Percentiles rank a stretch among this genome's conserved stretches.
Conservation (phyloP, 2,329 filamentous ascomycete species). For the Fusarium protoensiforme region DNA sequence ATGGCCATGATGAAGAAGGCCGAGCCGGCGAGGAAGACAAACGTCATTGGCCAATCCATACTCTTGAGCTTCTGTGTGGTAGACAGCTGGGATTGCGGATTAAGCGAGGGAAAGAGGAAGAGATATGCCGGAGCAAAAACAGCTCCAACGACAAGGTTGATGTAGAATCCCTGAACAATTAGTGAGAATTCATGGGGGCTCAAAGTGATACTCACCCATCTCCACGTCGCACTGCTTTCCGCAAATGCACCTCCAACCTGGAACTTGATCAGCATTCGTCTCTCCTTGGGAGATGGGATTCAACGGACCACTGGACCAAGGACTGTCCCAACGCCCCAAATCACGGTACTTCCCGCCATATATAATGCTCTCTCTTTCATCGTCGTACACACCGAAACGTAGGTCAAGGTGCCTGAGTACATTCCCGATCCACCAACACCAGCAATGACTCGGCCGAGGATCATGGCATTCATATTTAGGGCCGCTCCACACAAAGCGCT, state of each 20-base stretch:
- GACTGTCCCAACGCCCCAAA: constrained; percentile 55
- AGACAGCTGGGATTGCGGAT: constrained; percentile 5
- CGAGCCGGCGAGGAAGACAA: constrained; percentile 55
- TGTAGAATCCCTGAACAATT: constrained; percentile 47
- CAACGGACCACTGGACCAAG: constrained; percentile 50
- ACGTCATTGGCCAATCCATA: constrained; percentile 56
- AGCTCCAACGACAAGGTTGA: constrained; percentile 62
- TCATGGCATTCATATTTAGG: constrained; percentile 54
- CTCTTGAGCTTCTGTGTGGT: constrained; percentile 44
- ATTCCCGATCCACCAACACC: constrained; percentile 54
- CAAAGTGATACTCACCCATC: constrained; percentile 42
- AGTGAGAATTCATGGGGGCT: constrained; percentile 10
- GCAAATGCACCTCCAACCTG: constrained; percentile 56
- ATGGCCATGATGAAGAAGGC: constrained; percentile 58
- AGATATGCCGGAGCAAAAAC: constrained; percentile 46
- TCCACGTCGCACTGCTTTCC: constrained; percentile 52
- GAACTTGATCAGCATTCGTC: background rate
- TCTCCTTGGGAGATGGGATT: no score
- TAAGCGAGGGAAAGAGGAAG: constrained; percentile 41
- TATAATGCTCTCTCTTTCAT: constrained; percentile 26
- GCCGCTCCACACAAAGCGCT: constrained; percentile 52
- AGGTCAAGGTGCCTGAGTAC: constrained; percentile 16
- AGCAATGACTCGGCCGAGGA: constrained; percentile 55
- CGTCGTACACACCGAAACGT: constrained; percentile 9
- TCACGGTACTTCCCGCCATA: constrained; percentile 29